Base-by-base conservation (phyloP, 345 rosid genomes). In the Erucastrum elatum region DNA sequence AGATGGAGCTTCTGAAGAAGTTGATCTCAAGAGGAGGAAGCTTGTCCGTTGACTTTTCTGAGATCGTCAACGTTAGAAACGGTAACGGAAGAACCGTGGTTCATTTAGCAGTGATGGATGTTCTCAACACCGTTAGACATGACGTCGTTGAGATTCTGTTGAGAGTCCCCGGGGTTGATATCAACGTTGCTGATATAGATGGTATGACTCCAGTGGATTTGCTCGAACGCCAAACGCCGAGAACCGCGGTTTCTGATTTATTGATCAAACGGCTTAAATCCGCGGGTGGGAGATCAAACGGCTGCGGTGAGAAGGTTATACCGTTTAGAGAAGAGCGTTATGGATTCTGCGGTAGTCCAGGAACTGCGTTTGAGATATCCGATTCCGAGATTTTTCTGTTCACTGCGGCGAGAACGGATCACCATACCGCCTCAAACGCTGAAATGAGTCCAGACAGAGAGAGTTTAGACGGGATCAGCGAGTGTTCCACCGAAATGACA, bases 371-470 rank as follows among this genome's bases (percentile, higher is more conserved):
- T 68, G 80, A 88, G 65, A 84, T 95, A 41, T 88, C 98, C 4
- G 99, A 95, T 79, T 88, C 97, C 3, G 99, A 93, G 85, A 93
- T 95, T 15, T 89, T 91, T 68, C 82, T 92, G 66, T 90, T 87
- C 53, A 77, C 93, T 0, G 94, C 90, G 0, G 75, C 84, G 10
- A 88, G 82, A 66, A 81, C 66, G 0, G 60, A 74, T 17, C 75
- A 69, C 1, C 75, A 64, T 2, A 39, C 39, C 60, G 59, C 76
- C 0, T 25, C 1, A 0, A 72, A 65, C 81, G 65, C 12, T 12
- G 79, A 69, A 2, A 0, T 62, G 33, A 80, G 76, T 55, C 83
- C 83, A 64, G 63, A 70, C 0, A 64, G 79, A 75, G 79, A 70
- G 27, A 80, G 83, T 64, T 41, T 64, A 4, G 79, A 80, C 13